Evolutionary conservation across 306 rosid species (phyloP).

Genomic region (Fagus crenata): DNA sequence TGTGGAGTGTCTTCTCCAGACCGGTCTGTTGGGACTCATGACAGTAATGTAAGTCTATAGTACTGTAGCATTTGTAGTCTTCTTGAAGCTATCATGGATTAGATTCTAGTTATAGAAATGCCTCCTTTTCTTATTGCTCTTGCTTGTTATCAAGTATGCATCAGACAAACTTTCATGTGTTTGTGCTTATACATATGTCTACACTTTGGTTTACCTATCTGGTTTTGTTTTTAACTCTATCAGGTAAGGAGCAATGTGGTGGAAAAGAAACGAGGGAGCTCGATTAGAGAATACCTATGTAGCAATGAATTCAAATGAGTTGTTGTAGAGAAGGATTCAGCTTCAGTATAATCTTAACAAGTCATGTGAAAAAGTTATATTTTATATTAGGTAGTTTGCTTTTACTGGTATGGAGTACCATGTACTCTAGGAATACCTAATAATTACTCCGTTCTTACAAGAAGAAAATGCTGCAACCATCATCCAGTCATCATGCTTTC

Average conservation of each 20-base stretch:
- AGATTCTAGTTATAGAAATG: neutral
- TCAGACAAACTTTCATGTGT: no score
- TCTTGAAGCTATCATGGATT: neutral
- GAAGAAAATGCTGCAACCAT: conserved; percentile 68
- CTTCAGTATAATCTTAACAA: conserved; percentile 20
- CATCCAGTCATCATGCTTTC: conserved; percentile 72
- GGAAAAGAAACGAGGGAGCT: conserved; percentile 69
- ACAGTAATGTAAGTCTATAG: conserved; percentile 55
- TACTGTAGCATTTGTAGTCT: no score
- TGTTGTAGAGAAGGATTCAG: conserved; percentile 69
- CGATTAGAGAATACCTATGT: conserved; percentile 78
- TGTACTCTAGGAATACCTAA: no score
- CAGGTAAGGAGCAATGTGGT: conserved; percentile 56
- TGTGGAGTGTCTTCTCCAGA: conserved; percentile 71
- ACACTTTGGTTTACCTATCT: conserved; percentile 1
- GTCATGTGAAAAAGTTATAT: no score
- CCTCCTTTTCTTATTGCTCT: neutral
- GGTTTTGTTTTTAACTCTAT: neutral
- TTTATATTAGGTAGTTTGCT: no score
- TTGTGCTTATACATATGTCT: neutral
- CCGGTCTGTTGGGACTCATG: conserved; percentile 44
- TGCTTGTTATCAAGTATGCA: no score
- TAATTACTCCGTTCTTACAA: no score
- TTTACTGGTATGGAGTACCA: no score
- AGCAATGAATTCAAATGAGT: conserved; percentile 80